Evolutionary conservation across 805 yeast species (phyloP).

Genomic region (Priceomyces medius): DNA sequence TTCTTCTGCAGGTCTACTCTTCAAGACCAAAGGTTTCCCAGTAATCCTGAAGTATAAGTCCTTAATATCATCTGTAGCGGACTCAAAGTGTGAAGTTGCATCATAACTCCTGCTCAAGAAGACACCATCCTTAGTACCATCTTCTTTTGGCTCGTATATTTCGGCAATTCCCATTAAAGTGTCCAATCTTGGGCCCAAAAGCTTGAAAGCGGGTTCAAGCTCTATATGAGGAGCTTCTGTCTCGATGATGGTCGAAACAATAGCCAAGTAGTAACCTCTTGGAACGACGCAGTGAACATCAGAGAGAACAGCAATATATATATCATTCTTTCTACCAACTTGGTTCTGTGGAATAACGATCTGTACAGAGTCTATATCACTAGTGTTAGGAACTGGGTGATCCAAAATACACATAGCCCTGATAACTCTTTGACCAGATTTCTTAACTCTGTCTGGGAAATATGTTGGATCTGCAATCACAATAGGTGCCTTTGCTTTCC

Average conservation of each 20-base stretch:
- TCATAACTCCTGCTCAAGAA: slow-evolving; percentile 89
- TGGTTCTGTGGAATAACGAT: slow-evolving; percentile 96
- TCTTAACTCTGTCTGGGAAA: slow-evolving; percentile 78
- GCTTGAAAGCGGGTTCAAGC: slow-evolving; percentile 88
- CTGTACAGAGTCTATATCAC: slow-evolving; percentile 85
- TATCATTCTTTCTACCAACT: slow-evolving; percentile 88
- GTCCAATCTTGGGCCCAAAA: slow-evolving; percentile 77
- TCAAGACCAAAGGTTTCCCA: slow-evolving; percentile 86
- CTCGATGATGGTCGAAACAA: slow-evolving; percentile 90
- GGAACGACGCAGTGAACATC: slow-evolving; percentile 88
- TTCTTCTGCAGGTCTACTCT: slow-evolving; percentile 68
- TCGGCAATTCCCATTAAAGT: slow-evolving; percentile 94
- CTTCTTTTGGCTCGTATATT: slow-evolving; percentile 79
- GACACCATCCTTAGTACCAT: slow-evolving; percentile 77
- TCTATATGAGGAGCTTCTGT: slow-evolving; percentile 91
- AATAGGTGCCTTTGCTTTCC: slow-evolving; percentile 85
- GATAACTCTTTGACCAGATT: slow-evolving; percentile 72
- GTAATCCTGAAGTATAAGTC: slow-evolving; percentile 89
- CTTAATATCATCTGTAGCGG: slow-evolving; percentile 95
- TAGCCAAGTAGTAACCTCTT: slow-evolving; percentile 86
- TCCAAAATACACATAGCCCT: slow-evolving; percentile 87
- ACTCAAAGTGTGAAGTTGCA: slow-evolving; percentile 91
- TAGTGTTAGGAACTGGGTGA: slow-evolving; percentile 82
- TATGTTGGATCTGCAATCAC: slow-evolving; percentile 98
- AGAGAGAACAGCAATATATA: slow-evolving; percentile 88